These are phyloP conservation scores for Neostapfia colusana DNA, from an alignment of 176 grass and related monocot genomes.

Conservation along the genomic window DNA sequence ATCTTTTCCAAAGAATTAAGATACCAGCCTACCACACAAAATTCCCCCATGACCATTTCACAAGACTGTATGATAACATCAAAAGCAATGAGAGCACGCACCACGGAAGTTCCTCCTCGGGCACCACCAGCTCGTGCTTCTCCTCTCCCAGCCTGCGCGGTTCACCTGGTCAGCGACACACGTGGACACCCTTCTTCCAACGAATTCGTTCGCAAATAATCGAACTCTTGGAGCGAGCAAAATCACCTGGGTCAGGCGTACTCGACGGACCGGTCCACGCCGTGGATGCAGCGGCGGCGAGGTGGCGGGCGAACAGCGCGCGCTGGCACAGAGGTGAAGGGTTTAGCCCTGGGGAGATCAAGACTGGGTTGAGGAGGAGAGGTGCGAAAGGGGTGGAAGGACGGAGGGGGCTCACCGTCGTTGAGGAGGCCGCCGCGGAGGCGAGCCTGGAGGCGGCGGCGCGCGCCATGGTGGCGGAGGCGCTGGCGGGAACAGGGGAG, in stretches of 20 bases:
- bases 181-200: neutral
- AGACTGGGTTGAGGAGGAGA: neutral
- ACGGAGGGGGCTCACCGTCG: conserved; percentile 32
- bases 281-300: conserved; percentile 31
- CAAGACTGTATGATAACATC: neutral
- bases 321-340: conserved; percentile 34
- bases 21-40: too few species aligned
- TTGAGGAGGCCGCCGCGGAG: conserved; percentile 16
- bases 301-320: conserved; percentile 51
- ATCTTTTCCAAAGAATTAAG: too few species aligned
- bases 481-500: neutral
- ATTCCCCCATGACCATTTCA: neutral
- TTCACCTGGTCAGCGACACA: conserved; percentile 31
- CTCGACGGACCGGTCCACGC: conserved; percentile 26
- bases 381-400: neutral
- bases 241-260: conserved; percentile 39
- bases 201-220: neutral
- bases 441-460: conserved; percentile 51
- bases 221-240: neutral
- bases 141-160: conserved; percentile 49
- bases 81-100: conserved; percentile 21
- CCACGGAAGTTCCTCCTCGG: conserved; percentile 69
- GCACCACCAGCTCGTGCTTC: conserved; percentile 41
- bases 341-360: conserved; percentile 2
- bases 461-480: conserved; percentile 47